A percentile compares a stretch with the other conserved stretches of the same genome.
phyloP scores from a whole-genome alignment of 1,139 yeast species.

The Suhomyces bokatorum region DNA sequence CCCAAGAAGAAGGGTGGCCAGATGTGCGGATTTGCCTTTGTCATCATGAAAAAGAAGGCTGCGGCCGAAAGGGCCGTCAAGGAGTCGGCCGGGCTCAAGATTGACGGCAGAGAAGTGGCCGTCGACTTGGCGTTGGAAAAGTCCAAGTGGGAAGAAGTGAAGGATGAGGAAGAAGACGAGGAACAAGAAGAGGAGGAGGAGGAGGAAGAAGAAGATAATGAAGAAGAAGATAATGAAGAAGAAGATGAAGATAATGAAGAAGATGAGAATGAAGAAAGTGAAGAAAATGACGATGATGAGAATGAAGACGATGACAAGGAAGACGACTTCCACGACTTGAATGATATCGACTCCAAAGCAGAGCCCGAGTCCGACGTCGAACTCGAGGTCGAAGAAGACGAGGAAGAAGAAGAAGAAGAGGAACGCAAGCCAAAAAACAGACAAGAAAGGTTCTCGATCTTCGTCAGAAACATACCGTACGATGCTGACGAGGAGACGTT shows the following conservation, averaged over 20 bases:
- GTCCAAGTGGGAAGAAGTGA: conserved; percentile 65
- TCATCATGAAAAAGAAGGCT: conserved; percentile 78
- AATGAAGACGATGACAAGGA: conserved; percentile 22
- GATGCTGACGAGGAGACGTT: conserved; percentile 85
- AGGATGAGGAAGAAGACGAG: conserved; percentile 37
- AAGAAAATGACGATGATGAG: conserved; percentile 30
- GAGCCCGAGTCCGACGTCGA: conserved; percentile 23
- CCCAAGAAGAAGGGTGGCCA: conserved; percentile 87
- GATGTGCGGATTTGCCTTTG: conserved; percentile 95
- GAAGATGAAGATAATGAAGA: conserved; percentile 28
- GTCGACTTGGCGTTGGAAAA: conserved; percentile 94
- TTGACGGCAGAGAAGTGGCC: conserved; percentile 89
- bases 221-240: conserved; percentile 27
- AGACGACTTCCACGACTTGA: conserved; percentile 20
- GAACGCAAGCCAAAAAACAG: conserved; percentile 49
- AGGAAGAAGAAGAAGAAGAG: conserved; percentile 31
- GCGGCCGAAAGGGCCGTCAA: conserved; percentile 84
- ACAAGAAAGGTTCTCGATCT: conserved; percentile 70
- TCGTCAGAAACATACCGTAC: conserved; percentile 91
- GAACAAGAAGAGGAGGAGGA: conserved; percentile 29
- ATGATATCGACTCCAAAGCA: conserved; percentile 26
- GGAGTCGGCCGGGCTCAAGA: conserved; percentile 68
- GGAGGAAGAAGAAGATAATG: conserved; percentile 26
- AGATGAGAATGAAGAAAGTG: conserved; percentile 36
- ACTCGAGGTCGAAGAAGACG: conserved; percentile 16